These are phyloP conservation scores for Pseudopyrenochaeta lycopersici DNA, from an alignment of 2,329 filamentous ascomycete genomes.

Conservation along the genomic window DNA sequence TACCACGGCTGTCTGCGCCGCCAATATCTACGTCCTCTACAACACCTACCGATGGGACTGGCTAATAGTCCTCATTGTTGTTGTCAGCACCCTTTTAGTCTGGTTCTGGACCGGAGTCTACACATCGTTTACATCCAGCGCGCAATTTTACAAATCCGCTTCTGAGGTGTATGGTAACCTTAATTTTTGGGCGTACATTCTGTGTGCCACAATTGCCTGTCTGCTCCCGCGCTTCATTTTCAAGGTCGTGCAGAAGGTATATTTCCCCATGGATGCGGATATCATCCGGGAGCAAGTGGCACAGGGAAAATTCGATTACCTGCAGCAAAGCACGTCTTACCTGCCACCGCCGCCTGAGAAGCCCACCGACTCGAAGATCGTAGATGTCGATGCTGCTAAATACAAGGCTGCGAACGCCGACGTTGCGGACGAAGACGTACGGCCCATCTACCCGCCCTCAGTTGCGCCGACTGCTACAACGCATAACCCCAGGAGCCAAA, in stretches of 20 bases:
- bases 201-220: slow-evolving; percentile 82
- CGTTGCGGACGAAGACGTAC: slow-evolving; percentile 79
- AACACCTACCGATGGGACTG: slow-evolving; percentile 99
- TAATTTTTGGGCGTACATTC: slow-evolving; percentile 85
- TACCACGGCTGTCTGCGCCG: slow-evolving; percentile 82
- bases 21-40: slow-evolving; percentile 93
- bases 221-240: slow-evolving; percentile 86
- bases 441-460: slow-evolving; percentile 93
- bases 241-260: slow-evolving; percentile 93
- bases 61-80: slow-evolving; percentile 85
- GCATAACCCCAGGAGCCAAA: slow-evolving; percentile 84
- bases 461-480: slow-evolving; percentile 73
- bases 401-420: slow-evolving; percentile 55
- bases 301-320: slow-evolving; percentile 81
- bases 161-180: slow-evolving; percentile 81
- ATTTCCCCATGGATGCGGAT: slow-evolving; percentile 89
- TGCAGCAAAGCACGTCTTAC: slow-evolving; percentile 65
- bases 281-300: slow-evolving; percentile 93
- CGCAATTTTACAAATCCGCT: slow-evolving; percentile 78
- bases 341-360: slow-evolving; percentile 55
- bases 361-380: slow-evolving; percentile 66
- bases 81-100: slow-evolving; percentile 83
- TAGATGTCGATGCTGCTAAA: slow-evolving; percentile 59
- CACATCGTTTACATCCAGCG: slow-evolving; percentile 66
- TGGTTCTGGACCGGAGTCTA: slow-evolving; percentile 98